Evolutionary conservation across 2,329 filamentous ascomycete genomes (phyloP).

Genomic region (Alternaria rosae): DNA sequence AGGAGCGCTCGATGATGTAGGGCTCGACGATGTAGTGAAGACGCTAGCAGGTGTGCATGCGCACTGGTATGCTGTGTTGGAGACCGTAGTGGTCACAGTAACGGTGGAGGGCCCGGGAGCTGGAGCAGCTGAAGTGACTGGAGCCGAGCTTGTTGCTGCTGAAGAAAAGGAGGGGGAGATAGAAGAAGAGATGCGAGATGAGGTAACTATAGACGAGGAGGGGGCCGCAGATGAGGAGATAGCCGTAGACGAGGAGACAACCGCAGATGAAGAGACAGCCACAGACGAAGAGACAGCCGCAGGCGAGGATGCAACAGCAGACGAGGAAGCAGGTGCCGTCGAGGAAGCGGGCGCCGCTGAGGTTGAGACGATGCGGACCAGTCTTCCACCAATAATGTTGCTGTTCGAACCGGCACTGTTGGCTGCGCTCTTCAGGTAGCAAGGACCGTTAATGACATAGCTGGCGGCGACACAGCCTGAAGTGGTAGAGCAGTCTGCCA

Average conservation of each 20-base stretch:
- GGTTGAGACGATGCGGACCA: constrained; percentile 6
- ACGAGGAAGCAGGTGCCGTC: background rate
- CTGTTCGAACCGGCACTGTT: constrained; percentile 3
- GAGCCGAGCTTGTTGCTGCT: background rate
- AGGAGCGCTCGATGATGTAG: background rate
- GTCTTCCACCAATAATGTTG: constrained; percentile 25
- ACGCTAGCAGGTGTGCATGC: constrained; percentile 15
- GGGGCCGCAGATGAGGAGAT: background rate
- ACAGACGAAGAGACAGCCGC: background rate
- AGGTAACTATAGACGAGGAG: background rate
- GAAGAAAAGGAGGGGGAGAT: background rate
- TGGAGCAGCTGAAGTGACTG: background rate
- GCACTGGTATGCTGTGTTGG: constrained; percentile 15
- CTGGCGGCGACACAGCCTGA: constrained; percentile 28
- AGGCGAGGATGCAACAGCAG: background rate
- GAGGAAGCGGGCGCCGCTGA: background rate
- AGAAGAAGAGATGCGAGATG: background rate
- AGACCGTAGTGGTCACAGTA: constrained; percentile 18
- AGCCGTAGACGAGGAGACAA: background rate
- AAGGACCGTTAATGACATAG: constrained; percentile 22
- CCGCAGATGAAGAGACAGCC: background rate
- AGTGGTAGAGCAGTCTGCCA: constrained; percentile 24
- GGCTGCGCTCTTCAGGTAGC: constrained; percentile 26
- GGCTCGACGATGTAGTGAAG: background rate
- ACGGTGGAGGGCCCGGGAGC: constrained; percentile 10